Evolutionary conservation across 108 stramenopile species (phyloP), one percentile per base, ranked within the genome.

Genomic region (Nitzschia sp.): DNA sequence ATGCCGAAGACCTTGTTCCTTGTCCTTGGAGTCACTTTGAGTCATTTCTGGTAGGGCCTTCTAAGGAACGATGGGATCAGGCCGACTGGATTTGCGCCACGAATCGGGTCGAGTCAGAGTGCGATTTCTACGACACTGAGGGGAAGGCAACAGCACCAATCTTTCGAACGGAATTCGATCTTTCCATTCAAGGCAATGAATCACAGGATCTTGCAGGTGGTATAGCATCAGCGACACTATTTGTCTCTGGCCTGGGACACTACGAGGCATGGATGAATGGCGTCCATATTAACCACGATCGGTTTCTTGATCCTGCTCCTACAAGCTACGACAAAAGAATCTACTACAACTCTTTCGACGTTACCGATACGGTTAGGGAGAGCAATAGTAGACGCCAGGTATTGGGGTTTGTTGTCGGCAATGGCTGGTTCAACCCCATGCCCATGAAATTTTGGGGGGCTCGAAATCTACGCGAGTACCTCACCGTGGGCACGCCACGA

Each of bases 201-300:
- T 4, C 13, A 4, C 4, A 19, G 8, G 4, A 8, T 4, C 4
- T 23, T 19, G 4, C 49, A 4, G 49, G 21, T 4, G 11, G 4
- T 8, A 19, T 51, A 19, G 8, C 49, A 5, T 51, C 49, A 19
- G 49, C 49, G n/a, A 9, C 18, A 4, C 21, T 51, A 19, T 51
- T 51, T 51, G 49, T 51, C 4, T 19, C 49, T 4, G 49, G 49
- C 21, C 21, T 51, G 49, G 49, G 49, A 5, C 49, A 51, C n/a
- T 51, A 51, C n/a, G 49, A 51, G 8, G 49, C 49, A 21, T 51
- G 49, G 49, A 21, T 51, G 49, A 51, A 51, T 51, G 49, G 49
- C 5, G 49, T 51, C 4, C 49, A 51, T 19, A 8, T 51, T 8
- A 51, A 51, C 21, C 49, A 19, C 4, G 49, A 51, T 23, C 49